phyloP scores from a whole-genome alignment of 345 rosid species.

The Aquilaria yunnanensis region DNA sequence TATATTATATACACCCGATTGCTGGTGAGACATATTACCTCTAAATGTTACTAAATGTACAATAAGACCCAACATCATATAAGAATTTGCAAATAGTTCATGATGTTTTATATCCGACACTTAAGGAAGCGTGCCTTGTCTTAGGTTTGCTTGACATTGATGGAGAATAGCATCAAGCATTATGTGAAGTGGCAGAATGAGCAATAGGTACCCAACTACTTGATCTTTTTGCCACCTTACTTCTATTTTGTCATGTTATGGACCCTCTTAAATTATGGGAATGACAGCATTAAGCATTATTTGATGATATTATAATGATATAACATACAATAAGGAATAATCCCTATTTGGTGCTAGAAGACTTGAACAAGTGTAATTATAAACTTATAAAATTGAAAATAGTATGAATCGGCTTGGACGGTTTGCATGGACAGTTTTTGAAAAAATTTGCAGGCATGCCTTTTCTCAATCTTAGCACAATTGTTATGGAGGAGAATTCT shows the following conservation, averaged over 20 bases:
- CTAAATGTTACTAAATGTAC: neutral
- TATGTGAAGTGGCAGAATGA: neutral
- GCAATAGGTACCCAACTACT: neutral
- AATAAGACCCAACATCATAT: neutral
- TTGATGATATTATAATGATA: neutral
- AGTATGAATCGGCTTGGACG: neutral
- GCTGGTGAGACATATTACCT: neutral
- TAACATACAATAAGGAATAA: neutral
- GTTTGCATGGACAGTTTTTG: neutral
- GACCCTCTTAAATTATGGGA: neutral
- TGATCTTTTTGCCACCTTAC: neutral
- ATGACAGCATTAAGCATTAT: neutral
- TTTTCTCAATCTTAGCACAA: too few species aligned
- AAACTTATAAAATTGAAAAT: neutral
- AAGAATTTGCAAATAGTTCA: neutral
- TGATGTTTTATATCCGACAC: neutral
- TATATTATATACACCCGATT: neutral
- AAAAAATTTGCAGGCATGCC: too few species aligned
- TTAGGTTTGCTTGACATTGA: neutral
- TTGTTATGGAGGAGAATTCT: too few species aligned
- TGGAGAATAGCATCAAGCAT: neutral
- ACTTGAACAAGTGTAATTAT: neutral
- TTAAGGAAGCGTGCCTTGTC: neutral
- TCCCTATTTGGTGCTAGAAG: neutral
- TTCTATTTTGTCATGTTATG: neutral